Conservation (phyloP, 176 grass and related monocot genomes). For the Triticum urartu region DNA sequence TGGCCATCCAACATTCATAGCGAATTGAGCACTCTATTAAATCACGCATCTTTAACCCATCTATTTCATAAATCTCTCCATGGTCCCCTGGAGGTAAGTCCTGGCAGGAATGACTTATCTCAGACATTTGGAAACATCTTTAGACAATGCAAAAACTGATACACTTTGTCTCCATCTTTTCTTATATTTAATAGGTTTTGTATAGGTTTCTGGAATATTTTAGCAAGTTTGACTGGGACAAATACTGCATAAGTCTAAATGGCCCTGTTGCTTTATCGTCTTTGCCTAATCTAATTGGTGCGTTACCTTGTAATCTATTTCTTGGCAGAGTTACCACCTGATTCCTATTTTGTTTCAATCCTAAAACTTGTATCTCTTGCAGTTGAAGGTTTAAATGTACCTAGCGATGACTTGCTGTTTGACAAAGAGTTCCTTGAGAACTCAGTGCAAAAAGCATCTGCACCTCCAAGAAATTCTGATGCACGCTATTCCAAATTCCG, state of each 20-base stretch:
- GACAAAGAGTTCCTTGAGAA: slow-evolving; percentile 58
- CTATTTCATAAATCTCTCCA: slow-evolving; percentile 72
- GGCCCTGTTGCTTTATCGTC: slow-evolving; percentile 79
- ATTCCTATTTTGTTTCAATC: slow-evolving; percentile 28
- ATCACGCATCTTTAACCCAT: slow-evolving; percentile 85
- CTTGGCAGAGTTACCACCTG: slow-evolving; percentile 10
- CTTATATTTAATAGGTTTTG: slow-evolving; percentile 63
- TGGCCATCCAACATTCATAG: too few relatives aligned
- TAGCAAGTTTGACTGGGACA: slow-evolving; percentile 96
- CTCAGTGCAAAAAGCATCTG: slow-evolving; percentile 37
- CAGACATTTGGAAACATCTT: slow-evolving; percentile 11
- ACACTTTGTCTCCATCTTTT: slow-evolving; percentile 11
- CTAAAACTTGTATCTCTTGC: slow-evolving; percentile 24
- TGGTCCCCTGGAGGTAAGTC: slow-evolving; percentile 65
- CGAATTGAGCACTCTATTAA: too few relatives aligned
- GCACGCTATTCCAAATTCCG: slow-evolving; percentile 37
- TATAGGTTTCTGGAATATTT: slow-evolving; percentile 97
- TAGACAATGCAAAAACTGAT: slow-evolving; percentile 20
- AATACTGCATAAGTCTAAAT: slow-evolving; percentile 75
- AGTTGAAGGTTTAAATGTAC: slow-evolving; percentile 56
- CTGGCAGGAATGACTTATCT: slow-evolving; percentile 6
- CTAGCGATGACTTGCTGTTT: slow-evolving; percentile 49
- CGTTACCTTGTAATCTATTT: slow-evolving; percentile 33
- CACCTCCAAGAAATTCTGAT: slow-evolving; percentile 23
- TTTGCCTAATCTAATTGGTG: slow-evolving; percentile 75